Percentiles rank a stretch among this genome's conserved stretches.
Evolutionary conservation across 257 asterid genomes (phyloP).

Genomic region (Thymus quinquecostatus): DNA sequence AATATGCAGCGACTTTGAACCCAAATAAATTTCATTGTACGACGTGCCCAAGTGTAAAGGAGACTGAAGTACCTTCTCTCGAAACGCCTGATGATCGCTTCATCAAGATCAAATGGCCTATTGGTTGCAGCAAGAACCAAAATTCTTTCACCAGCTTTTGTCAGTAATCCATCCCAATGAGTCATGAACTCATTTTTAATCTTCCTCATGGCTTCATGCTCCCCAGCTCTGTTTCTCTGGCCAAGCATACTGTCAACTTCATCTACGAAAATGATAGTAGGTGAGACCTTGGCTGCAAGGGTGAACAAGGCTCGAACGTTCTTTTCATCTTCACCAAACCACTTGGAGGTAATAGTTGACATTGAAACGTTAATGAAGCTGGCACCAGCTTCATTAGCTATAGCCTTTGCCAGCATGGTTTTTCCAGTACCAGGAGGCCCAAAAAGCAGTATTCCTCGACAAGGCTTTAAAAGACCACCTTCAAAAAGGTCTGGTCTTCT

Average conservation of each 20-base stretch:
- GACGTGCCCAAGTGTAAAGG: background rate
- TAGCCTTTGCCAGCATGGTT: slow-evolving; percentile 94
- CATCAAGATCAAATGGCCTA: slow-evolving; percentile 97
- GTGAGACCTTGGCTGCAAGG: slow-evolving; percentile 90
- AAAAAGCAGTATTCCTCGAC: slow-evolving; percentile 82
- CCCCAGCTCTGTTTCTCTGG: slow-evolving; percentile 82
- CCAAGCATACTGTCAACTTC: slow-evolving; percentile 99
- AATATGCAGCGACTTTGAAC: background rate
- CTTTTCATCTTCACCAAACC: slow-evolving; percentile 97
- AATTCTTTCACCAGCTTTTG: slow-evolving; percentile 81
- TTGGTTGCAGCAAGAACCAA: slow-evolving; percentile 94
- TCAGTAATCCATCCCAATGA: slow-evolving; percentile 87
- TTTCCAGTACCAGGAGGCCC: slow-evolving; percentile 98
- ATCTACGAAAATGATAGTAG: slow-evolving; percentile 88
- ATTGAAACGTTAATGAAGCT: slow-evolving; percentile 87
- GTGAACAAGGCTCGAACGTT: slow-evolving; percentile 88
- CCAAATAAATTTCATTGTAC: no score
- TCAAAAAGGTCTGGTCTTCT: slow-evolving; percentile 84
- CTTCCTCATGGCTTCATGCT: slow-evolving; percentile 94
- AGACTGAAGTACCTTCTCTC: slow-evolving; percentile 67
- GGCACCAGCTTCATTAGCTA: slow-evolving; percentile 93
- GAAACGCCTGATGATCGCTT: slow-evolving; percentile 89
- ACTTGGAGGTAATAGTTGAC: slow-evolving; percentile 88
- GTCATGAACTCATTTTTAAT: slow-evolving; percentile 96
- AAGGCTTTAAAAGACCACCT: slow-evolving; percentile 91